These are phyloP conservation scores for Saposhnikovia divaricata DNA, from an alignment of 129 eudicot genomes.

Conservation along the genomic window DNA sequence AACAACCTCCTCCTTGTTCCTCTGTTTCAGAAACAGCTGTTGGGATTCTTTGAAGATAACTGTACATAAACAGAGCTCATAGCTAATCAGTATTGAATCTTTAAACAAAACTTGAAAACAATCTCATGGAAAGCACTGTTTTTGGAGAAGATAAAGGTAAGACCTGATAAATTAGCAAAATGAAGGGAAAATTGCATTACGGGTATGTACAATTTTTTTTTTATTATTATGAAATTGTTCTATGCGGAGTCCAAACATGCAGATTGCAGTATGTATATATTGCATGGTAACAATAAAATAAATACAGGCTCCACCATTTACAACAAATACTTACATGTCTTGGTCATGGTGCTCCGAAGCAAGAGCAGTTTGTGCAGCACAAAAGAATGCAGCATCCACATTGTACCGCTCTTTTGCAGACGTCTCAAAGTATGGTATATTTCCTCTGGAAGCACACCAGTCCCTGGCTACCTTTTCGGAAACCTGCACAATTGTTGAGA, in stretches of 20 bases:
- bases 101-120: no score
- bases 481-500: conserved; percentile 32
- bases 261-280: no score
- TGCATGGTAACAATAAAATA: no score
- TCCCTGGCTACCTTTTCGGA: conserved; percentile 65
- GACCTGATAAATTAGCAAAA: no score
- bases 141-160: no score
- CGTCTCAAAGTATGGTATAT: conserved; percentile 84
- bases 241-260: no score
- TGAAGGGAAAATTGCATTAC: no score
- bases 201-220: no score
- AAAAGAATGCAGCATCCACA: conserved; percentile 61
- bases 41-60: not conserved
- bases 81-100: no score
- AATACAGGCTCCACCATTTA: no score
- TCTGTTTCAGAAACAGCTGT: not conserved
- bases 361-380: conserved; percentile 56
- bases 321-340: conserved; percentile 29
- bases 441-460: conserved; percentile 71
- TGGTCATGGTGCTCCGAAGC: conserved; percentile 36
- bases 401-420: conserved; percentile 82
- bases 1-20: not conserved
- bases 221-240: no score
- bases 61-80: not conserved
- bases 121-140: no score